Percentiles rank a stretch among this genome's conserved stretches.
These are phyloP conservation scores for Phytophthora sansomeana DNA, from an alignment of 352 stramenopile species.

Conservation along the genomic window DNA sequence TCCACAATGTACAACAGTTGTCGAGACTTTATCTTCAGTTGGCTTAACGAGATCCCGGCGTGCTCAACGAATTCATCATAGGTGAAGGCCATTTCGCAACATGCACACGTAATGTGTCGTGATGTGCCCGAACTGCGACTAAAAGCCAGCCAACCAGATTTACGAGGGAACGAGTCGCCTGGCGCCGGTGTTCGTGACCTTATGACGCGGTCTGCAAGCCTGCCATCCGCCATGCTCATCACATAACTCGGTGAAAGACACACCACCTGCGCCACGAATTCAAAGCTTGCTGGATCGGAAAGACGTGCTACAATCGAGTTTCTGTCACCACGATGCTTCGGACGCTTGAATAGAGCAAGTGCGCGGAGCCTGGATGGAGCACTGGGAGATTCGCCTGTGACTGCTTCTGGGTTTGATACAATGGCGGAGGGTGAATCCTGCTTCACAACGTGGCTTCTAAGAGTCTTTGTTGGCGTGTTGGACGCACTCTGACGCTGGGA, in stretches of 20 bases:
- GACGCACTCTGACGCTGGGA: conserved; percentile 7
- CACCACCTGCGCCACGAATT: conserved; percentile 38
- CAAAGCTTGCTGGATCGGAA: conserved; percentile 4
- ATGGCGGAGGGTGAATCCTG: not conserved
- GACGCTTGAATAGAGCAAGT: conserved; percentile 38
- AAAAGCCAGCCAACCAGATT: conserved; percentile 39
- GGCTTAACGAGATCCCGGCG: conserved; percentile 32
- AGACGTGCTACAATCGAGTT: conserved; percentile 6
- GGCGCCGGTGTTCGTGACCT: conserved; percentile 26
- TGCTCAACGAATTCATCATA: conserved; percentile 34
- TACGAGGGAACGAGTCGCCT: conserved; percentile 37
- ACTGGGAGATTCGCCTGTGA: not conserved
- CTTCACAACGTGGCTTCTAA: conserved; percentile 6
- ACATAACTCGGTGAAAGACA: conserved; percentile 44
- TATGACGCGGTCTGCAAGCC: conserved; percentile 33
- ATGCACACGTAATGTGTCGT: conserved; percentile 23
- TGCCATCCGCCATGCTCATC: conserved; percentile 41
- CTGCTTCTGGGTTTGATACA: not conserved
- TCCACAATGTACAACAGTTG: conserved; percentile 39
- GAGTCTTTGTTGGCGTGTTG: conserved; percentile 18
- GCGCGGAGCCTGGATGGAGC: conserved; percentile 13
- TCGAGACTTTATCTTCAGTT: conserved; percentile 20
- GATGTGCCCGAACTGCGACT: conserved; percentile 7
- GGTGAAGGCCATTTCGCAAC: conserved; percentile 24
- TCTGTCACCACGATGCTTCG: conserved; percentile 20